Conservation (phyloP, 768 basidiomycete species). For the Suillus subluteus region DNA sequence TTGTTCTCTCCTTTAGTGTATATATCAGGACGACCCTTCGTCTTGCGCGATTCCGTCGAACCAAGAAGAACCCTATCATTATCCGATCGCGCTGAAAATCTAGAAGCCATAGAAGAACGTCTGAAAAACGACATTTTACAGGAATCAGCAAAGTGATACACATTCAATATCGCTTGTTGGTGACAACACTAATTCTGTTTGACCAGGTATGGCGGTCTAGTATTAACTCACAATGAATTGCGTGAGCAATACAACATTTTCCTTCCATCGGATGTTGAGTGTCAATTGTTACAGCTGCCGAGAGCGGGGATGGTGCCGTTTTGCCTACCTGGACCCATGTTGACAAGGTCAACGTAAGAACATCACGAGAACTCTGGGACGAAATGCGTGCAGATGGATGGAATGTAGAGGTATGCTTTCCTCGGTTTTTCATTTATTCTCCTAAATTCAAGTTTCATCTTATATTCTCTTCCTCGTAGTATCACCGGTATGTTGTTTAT, state of each 20-base stretch:
- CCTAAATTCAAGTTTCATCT: slow-evolving; percentile 12
- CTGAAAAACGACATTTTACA: slow-evolving; percentile 90
- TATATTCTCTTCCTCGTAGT: slow-evolving; percentile 44
- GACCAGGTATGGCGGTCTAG: slow-evolving; percentile 80
- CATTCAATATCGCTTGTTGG: neutral
- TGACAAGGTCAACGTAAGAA: slow-evolving; percentile 80
- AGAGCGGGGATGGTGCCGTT: slow-evolving; percentile 77
- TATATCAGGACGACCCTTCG: slow-evolving; percentile 91
- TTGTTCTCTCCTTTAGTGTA: slow-evolving; percentile 53
- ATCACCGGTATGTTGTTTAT: slow-evolving; percentile 62
- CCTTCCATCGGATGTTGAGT: slow-evolving; percentile 16
- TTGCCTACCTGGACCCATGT: slow-evolving; percentile 94
- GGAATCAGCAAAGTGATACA: slow-evolving; percentile 69
- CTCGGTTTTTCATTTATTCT: slow-evolving; percentile 3
- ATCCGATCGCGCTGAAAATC: slow-evolving; percentile 92
- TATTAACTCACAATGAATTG: slow-evolving; percentile 93
- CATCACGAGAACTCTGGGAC: slow-evolving; percentile 86
- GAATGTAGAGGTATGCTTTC: slow-evolving; percentile 78
- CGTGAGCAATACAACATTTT: slow-evolving; percentile 43
- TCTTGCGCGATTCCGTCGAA: slow-evolving; percentile 84
- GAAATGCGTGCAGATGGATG: slow-evolving; percentile 80
- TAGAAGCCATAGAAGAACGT: slow-evolving; percentile 90
- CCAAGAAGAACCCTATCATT: slow-evolving; percentile 78
- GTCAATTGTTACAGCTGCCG: slow-evolving; percentile 42
- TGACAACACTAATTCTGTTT: slow-evolving; percentile 15